These are phyloP conservation scores for Jamesozyma lodderae DNA, from an alignment of 805 yeast genomes.

Conservation along the genomic window DNA sequence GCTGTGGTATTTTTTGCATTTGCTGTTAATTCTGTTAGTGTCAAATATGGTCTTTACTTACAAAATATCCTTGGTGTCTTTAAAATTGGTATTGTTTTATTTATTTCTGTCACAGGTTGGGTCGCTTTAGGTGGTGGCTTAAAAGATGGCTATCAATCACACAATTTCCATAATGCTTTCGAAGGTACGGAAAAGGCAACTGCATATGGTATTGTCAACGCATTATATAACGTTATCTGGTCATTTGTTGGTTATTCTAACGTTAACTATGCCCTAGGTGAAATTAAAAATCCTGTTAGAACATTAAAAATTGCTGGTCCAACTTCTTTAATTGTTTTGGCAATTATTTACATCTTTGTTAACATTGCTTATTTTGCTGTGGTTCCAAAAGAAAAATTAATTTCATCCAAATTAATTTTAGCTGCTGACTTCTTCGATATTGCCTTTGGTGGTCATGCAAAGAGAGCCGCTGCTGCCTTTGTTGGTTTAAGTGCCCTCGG, in stretches of 20 bases:
- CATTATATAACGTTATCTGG: slow-evolving; percentile 77
- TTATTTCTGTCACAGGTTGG: slow-evolving; percentile 74
- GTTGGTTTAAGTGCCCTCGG: slow-evolving; percentile 78
- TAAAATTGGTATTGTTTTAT: slow-evolving; percentile 58
- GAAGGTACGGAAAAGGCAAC: slow-evolving; percentile 42
- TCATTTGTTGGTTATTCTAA: slow-evolving; percentile 77
- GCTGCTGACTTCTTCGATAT: slow-evolving; percentile 69
- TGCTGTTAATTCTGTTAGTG: slow-evolving; percentile 50
- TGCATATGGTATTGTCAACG: slow-evolving; percentile 64
- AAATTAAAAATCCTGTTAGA: slow-evolving; percentile 61
- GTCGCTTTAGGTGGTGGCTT: slow-evolving; percentile 71
- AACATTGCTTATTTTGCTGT: slow-evolving; percentile 77
- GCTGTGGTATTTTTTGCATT: slow-evolving; percentile 67
- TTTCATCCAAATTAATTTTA: slow-evolving; percentile 54
- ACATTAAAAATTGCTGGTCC: slow-evolving; percentile 74
- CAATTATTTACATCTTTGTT: slow-evolving; percentile 62
- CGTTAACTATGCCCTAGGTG: slow-evolving; percentile 76
- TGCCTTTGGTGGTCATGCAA: slow-evolving; percentile 62
- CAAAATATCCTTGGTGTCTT: slow-evolving; percentile 61
- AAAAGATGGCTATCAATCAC: slow-evolving; percentile 42
- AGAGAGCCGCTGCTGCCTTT: slow-evolving; percentile 65
- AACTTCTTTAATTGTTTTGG: slow-evolving; percentile 48
- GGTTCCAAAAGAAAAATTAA: slow-evolving; percentile 56
- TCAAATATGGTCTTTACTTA: slow-evolving; percentile 56
- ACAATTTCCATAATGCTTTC: slow-evolving; percentile 53